Base-by-base conservation (phyloP, 1,284 basidiomycete species). In the Microbotryomycetes sp. region DNA sequence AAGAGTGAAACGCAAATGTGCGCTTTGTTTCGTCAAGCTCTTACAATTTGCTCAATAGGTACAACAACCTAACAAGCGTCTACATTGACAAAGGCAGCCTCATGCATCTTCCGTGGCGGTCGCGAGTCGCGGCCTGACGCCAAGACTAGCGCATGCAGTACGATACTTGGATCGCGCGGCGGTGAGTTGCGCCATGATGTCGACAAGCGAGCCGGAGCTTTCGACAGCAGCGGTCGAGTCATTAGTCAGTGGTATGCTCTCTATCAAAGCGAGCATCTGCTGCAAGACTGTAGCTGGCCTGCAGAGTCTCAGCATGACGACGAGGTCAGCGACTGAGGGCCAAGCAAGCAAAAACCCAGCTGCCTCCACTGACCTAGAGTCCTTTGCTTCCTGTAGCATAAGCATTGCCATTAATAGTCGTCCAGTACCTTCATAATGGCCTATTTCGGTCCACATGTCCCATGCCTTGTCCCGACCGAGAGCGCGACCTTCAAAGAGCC, bases 361-460 rank as follows among this genome's bases (percentile, higher is more conserved):
- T n/a, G 15, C 18, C 13, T 21, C 18, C 11, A 54, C 52, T 35
- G 13, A 54, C 54, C 85, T 86, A 64, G 63, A 83, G 79, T n/a
- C 72, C 72, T 54, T 78, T 78, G 50, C 73, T 59, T 58, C 60
- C 58, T 45, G 48, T 30, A 31, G 49, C 51, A 31, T 64, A n/a
- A 75, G 61, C 23, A 74, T 73, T 1, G 78, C 77, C 57, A 78
- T 73, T 87, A 89, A 96, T 61, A 86, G 81, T 56, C 72, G 66
- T 3, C 90, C 89, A 72, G 87, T 87, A 3, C 91, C 93, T 71
- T 89, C 82, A 73, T 94, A 94, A 73, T 87, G 97, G 2, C 89
- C 92, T 5, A 97, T 81, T 75, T 97, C 94, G 75, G 96, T 91
- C 91, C 93, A 97, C 74, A 97, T 84, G 76, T 94, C 91, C 75